phyloP scores from a whole-genome alignment of 805 yeast genomes.

The Ogataea haglerorum region DNA sequence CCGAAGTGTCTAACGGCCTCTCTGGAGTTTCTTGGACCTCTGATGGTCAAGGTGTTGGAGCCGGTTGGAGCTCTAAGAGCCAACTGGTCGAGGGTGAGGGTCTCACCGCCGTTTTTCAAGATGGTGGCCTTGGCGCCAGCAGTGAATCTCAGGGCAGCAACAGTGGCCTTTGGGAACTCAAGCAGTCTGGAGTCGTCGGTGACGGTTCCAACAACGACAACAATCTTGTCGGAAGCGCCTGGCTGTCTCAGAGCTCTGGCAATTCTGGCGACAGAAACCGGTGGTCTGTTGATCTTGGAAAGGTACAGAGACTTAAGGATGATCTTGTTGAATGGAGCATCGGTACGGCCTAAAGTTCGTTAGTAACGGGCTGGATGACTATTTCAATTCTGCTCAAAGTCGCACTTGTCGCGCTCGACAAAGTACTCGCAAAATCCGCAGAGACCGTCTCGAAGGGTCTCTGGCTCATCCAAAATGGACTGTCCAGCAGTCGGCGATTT shows the following conservation, averaged over 20 bases:
- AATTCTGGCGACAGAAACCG: conserved; percentile 93
- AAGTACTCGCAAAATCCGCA: conserved; percentile 10
- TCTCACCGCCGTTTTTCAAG: conserved; percentile 98
- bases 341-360: conserved; percentile 83
- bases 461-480: conserved; percentile 12
- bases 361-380: conserved; percentile 20
- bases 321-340: conserved; percentile 98
- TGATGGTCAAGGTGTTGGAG: conserved; percentile 93
- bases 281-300: conserved; percentile 99
- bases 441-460: conserved; percentile 1
- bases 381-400: conserved; percentile 13
- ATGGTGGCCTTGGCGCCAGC: conserved; percentile 98
- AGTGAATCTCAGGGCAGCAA: conserved; percentile 99
- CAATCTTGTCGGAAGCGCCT: conserved; percentile 86
- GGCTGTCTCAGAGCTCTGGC: conserved; percentile 74
- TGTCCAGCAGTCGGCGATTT: conserved; percentile 12
- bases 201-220: conserved; percentile 99
- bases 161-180: conserved; percentile 93
- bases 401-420: conserved; percentile 3
- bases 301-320: conserved; percentile 91
- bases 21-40: conserved; percentile 99
- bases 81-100: conserved; percentile 97
- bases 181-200: conserved; percentile 96
- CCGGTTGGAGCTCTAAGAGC: conserved; percentile 99
- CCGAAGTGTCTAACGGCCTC: conserved; percentile 99